Evolutionary conservation across 768 basidiomycete genomes (phyloP).

Genomic region (Agaricus blazei): DNA sequence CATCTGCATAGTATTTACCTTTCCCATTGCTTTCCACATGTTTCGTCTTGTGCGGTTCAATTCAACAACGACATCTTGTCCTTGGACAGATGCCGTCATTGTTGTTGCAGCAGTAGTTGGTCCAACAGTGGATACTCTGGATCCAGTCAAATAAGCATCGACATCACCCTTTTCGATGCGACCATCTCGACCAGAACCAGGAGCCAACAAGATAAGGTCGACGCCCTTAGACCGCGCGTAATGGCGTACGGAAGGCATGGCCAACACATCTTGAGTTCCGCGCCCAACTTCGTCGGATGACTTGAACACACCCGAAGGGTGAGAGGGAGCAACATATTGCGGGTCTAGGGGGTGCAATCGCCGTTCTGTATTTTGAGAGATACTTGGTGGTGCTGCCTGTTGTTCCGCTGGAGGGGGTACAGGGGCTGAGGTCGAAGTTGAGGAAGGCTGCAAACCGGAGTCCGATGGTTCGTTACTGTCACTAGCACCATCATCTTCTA

Average conservation of each 20-base stretch:
- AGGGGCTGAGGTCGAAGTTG: slow-evolving; percentile 10
- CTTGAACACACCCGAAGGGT: slow-evolving; percentile 10
- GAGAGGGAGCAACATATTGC: background rate
- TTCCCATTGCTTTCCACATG: slow-evolving; percentile 91
- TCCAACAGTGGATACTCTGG: slow-evolving; percentile 7
- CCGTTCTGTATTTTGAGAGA: slow-evolving; percentile 5
- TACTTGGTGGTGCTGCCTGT: slow-evolving; percentile 1
- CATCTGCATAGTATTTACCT: slow-evolving; percentile 36
- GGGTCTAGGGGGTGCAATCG: slow-evolving; percentile 63
- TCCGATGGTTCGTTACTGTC: slow-evolving; percentile 12
- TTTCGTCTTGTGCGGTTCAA: slow-evolving; percentile 71
- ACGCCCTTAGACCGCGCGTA: slow-evolving; percentile 64
- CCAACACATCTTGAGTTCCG: slow-evolving; percentile 40
- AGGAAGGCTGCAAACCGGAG: background rate
- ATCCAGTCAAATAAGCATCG: slow-evolving; percentile 47
- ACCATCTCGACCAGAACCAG: slow-evolving; percentile 71
- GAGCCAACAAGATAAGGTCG: slow-evolving; percentile 49
- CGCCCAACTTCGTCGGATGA: slow-evolving; percentile 5
- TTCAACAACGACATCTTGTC: slow-evolving; percentile 57
- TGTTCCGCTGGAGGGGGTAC: slow-evolving; percentile 11
- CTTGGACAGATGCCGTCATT: slow-evolving; percentile 13
- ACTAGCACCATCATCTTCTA: slow-evolving; percentile 50
- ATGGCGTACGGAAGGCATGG: slow-evolving; percentile 74
- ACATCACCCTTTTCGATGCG: slow-evolving; percentile 74
- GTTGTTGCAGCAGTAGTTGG: slow-evolving; percentile 10